Evolutionary conservation across 208 protist species (phyloP).

Genomic region (Leishmania braziliensis): DNA sequence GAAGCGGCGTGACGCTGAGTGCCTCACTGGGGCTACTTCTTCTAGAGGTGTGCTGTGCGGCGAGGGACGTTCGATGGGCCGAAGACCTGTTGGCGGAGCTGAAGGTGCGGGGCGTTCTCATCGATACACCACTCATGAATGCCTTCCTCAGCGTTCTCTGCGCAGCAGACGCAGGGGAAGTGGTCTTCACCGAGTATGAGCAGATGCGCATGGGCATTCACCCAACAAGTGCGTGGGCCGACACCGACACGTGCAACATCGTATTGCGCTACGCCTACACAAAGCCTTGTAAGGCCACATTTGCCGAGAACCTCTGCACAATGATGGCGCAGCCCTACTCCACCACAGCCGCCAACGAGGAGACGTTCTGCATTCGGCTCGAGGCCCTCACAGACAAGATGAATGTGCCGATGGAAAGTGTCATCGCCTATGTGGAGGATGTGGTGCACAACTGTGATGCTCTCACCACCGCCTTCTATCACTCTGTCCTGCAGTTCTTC

Average conservation of each 20-base stretch:
- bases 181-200: slow-evolving; percentile 51
- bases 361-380: slow-evolving; percentile 77
- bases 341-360: slow-evolving; percentile 53
- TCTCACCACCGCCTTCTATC: slow-evolving; percentile 46
- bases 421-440: slow-evolving; percentile 28
- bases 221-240: slow-evolving; percentile 51
- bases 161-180: slow-evolving; percentile 38
- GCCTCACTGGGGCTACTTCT: slow-evolving; percentile 56
- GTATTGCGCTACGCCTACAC: slow-evolving; percentile 51
- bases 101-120: slow-evolving; percentile 31
- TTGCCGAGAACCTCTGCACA: slow-evolving; percentile 22
- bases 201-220: slow-evolving; percentile 77
- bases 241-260: slow-evolving; percentile 81
- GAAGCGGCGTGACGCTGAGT: slow-evolving; percentile 36
- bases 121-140: slow-evolving; percentile 75
- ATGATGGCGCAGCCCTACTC: slow-evolving; percentile 36
- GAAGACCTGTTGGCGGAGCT: slow-evolving; percentile 61
- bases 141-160: slow-evolving; percentile 77
- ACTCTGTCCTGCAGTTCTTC: slow-evolving; percentile 60
- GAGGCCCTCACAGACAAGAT: slow-evolving; percentile 33
- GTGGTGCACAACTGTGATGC: slow-evolving; percentile 14
- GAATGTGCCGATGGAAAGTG: slow-evolving; percentile 38
- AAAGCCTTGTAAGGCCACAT: slow-evolving; percentile 22
- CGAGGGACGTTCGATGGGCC: slow-evolving; percentile 47
- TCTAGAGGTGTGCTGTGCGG: slow-evolving; percentile 50